Evolutionary conservation across 371 early-diverging fungal genomes (phyloP).

Genomic region (Lichtheimia hyalospora): DNA sequence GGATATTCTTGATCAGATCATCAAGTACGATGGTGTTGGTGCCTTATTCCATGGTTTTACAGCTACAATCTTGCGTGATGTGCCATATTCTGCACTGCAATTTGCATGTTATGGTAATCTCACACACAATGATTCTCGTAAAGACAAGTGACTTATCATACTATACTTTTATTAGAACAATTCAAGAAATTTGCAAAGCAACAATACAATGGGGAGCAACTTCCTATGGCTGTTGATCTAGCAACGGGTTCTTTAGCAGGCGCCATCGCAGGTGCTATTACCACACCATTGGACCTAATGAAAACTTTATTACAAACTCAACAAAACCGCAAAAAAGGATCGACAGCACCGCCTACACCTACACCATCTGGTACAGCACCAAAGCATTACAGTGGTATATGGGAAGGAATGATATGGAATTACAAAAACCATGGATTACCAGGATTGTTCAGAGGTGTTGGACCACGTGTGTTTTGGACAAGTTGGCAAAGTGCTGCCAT

Average conservation of each 20-base stretch:
- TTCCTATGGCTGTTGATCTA: conserved; percentile 55
- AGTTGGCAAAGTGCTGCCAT: conserved; percentile 66
- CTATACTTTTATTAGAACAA: conserved; percentile 32
- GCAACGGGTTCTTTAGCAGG: conserved; percentile 66
- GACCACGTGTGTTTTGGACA: conserved; percentile 70
- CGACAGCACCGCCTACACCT: conserved; percentile 12
- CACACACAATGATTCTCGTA: not conserved
- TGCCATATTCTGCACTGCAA: conserved; percentile 73
- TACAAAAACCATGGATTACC: conserved; percentile 61
- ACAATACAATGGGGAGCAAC: conserved; percentile 27
- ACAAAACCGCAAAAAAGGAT: conserved; percentile 34
- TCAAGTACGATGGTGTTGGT: conserved; percentile 61
- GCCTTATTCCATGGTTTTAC: conserved; percentile 70
- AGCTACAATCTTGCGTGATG: conserved; percentile 69
- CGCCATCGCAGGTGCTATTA: conserved; percentile 68
- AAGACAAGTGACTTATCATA: not conserved
- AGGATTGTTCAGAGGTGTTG: conserved; percentile 67
- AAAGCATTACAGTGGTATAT: conserved; percentile 65
- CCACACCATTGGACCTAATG: conserved; percentile 71
- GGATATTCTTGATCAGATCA: conserved; percentile 46
- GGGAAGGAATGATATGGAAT: conserved; percentile 64
- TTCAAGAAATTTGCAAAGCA: conserved; percentile 48
- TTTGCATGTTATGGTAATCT: conserved; percentile 70
- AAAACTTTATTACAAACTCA: conserved; percentile 72
- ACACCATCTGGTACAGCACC: conserved; percentile 16